These are phyloP conservation scores for Ambrosiella cleistominuta DNA, from an alignment of 2,329 filamentous ascomycete genomes.

Conservation along the genomic window DNA sequence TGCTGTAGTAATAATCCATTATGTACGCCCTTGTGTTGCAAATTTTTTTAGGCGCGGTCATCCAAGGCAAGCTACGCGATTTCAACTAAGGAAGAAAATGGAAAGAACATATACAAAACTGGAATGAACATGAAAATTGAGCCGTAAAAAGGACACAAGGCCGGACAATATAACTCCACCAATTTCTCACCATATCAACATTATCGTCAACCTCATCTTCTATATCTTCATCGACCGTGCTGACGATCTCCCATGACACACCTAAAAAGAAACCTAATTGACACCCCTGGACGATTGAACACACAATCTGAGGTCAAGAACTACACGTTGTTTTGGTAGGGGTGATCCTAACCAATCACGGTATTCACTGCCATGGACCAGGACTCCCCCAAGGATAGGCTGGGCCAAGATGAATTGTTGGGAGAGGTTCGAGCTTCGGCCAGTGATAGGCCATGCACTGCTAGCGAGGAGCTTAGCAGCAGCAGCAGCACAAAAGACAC, in stretches of 20 bases:
- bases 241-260: slow-evolving; percentile 1
- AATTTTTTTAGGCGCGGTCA: too few relatives aligned
- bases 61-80: too few relatives aligned
- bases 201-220: neutral
- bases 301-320: neutral
- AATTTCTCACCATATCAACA: neutral
- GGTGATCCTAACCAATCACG: slow-evolving; percentile 10
- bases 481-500: neutral
- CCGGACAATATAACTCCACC: too few relatives aligned
- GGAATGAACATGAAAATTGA: too few relatives aligned
- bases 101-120: too few relatives aligned
- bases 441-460: neutral
- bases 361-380: slow-evolving; percentile 2
- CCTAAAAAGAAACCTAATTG: neutral
- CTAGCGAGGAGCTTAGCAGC: neutral
- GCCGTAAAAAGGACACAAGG: too few relatives aligned
- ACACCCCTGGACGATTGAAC: neutral
- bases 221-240: neutral
- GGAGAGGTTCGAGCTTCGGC: slow-evolving; percentile 2
- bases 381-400: slow-evolving; percentile 2
- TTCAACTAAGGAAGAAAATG: too few relatives aligned
- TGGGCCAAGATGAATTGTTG: slow-evolving; percentile 1
- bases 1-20: too few relatives aligned
- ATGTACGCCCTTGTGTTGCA: too few relatives aligned
- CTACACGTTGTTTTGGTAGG: slow-evolving; percentile 4